Conservation (phyloP, 2,329 filamentous ascomycete genomes). For the Ascosphaera pollenicola region DNA sequence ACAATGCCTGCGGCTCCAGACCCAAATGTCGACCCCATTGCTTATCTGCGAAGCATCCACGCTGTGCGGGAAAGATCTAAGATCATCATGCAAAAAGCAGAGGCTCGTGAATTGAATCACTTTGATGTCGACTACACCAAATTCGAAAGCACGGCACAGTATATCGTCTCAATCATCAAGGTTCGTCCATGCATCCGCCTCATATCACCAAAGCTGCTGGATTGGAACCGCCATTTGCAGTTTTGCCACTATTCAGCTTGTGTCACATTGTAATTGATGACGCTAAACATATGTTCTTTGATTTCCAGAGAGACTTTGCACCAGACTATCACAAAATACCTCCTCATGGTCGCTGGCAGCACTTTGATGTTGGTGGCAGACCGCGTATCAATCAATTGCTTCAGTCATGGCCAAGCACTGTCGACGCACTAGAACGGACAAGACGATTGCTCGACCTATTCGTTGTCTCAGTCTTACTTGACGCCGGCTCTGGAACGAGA, state of each 20-base stretch:
- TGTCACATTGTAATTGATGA: too few relatives aligned
- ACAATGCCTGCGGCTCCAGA: conserved; percentile 67
- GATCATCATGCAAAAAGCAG: conserved; percentile 54
- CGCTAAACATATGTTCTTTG: conserved; percentile 4
- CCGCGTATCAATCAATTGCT: conserved; percentile 26
- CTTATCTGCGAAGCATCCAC: conserved; percentile 74
- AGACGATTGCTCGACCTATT: conserved; percentile 38
- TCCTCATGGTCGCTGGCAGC: conserved; percentile 48
- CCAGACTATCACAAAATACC: conserved; percentile 54
- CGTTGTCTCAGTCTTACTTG: conserved; percentile 36
- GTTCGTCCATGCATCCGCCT: conserved; percentile 24
- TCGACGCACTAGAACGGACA: conserved; percentile 25
- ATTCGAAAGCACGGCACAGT: conserved; percentile 61
- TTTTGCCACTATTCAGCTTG: too few relatives aligned
- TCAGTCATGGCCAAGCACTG: conserved; percentile 22
- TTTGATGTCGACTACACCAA: conserved; percentile 77
- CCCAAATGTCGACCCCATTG: conserved; percentile 67
- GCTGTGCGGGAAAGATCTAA: conserved; percentile 62
- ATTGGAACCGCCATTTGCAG: too few relatives aligned
- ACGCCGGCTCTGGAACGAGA: conserved; percentile 62
- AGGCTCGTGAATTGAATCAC: conserved; percentile 56
- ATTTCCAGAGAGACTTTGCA: conserved; percentile 37
- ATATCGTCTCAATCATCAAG: conserved; percentile 90
- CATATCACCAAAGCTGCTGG: conserved; percentile 1
- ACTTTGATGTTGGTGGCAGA: conserved; percentile 35